Evolutionary conservation across 2,329 filamentous ascomycete genomes (phyloP), one percentile per base, ranked within the genome.

Genomic region (Colletotrichum coccodes): DNA sequence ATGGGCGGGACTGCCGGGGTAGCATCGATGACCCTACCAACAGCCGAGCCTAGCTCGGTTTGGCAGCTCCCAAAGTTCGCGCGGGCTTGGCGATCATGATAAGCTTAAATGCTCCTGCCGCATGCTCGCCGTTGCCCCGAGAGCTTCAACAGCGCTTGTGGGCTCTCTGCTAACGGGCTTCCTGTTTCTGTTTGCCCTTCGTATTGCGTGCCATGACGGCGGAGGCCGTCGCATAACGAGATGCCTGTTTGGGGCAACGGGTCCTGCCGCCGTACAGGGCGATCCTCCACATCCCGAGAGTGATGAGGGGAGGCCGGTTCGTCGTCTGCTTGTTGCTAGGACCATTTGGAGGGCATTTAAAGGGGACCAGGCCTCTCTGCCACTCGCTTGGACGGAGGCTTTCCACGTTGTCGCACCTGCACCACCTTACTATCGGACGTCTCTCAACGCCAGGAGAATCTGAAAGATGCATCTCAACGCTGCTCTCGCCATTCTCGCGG

Each of bases 71-170:
- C 23, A 16, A 58, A 58, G 49, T n/a, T 30, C 50, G 32, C 3
- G 40, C 60, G 54, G 56, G 21, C 66, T 70, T 70, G 65, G 69
- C 69, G 42, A 60, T 61, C 21, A 58, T 61, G 69, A 71, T 71
- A 69, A 70, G 66, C 69, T 64, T 70, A 53, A 61, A 58, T 60
- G 61, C 69, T 69, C 69, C 69, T 71, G 69, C 69, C 69, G 47
- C 53, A 71, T 61, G 61, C 60, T 70, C 46, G 32, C 52, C 34
- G 59, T 66, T 42, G 30, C 66, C 34, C 69, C 65, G 68, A 59
- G 65, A 32, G 4, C 40, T 16, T 23, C 28, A 26, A 18, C 9
- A 3, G 4, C 21, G 23, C 1, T 50, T 49, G 57, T 50, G 44
- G 57, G 44, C 57, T 60, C 18, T 26, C 28, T 47, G 57, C 28